Base-by-base conservation (phyloP, 176 grass and related monocot genomes). In the Triticum monococcum region DNA sequence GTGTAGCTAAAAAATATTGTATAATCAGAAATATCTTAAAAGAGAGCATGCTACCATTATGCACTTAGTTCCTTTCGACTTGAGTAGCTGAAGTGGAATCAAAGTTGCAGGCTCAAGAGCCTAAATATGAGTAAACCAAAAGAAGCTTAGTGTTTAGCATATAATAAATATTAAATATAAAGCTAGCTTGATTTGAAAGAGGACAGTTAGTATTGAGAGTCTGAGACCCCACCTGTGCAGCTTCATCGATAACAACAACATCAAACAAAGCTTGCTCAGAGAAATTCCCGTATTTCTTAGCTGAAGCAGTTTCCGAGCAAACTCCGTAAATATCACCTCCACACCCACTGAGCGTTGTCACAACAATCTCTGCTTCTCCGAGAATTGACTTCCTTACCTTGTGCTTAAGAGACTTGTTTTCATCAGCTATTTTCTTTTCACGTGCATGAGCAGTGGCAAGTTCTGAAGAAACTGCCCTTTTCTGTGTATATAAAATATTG, bases 31-130 rank as follows among this genome's bases (percentile, higher is more conserved):
- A 71, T 57, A 70, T 38, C 57, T 64, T 64, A 18, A 50, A 74
- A 73, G 16, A 72, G 20, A 59, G 68, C 23, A 68, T 24, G 43
- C 83, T 91, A 96, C 96, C 93, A 98, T 98, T 72, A 98, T 84
- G 70, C 96, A 98, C 87, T 94, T 98, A 56, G 90, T 96, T 94
- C 94, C 96, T 89, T 92, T 96, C 9, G 96, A 98, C 78, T 98
- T 98, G 60, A 98, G 93, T 86, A 98, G 87, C 86, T 96, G 96
- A 84, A 98, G 93, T 22, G 96, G 96, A 88, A 98, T 98, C 48
- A 98, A 80, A 40, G 93, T 96, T 88, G 96, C 93, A 76, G 96
- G 96, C 81, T 98, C 96, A 38, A 98, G 92, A 95, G 93, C 96
- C 96, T 98, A 78, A 13, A 89, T 25, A 89, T 46, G 78, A 84